phyloP scores from a whole-genome alignment of 495 filamentous ascomycete genomes.

The Penicillium dipodomyicola region DNA sequence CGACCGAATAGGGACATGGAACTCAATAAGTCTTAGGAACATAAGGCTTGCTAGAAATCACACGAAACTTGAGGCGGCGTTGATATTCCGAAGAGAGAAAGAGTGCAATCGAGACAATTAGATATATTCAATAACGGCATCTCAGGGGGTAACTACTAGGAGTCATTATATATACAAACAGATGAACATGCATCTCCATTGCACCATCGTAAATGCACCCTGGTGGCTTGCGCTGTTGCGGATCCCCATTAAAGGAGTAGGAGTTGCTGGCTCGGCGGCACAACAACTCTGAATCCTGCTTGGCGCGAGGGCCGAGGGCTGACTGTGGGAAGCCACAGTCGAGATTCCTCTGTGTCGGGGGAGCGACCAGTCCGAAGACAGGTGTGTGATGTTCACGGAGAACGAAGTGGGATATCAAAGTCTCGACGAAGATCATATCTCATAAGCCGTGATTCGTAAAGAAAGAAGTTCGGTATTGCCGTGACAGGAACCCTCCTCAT shows the following conservation, averaged over 20 bases:
- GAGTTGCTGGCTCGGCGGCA: background rate
- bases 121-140: background rate
- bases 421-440: conserved; percentile 16
- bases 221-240: background rate
- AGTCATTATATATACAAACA: conserved; percentile 6
- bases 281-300: background rate
- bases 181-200: background rate
- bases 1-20: background rate
- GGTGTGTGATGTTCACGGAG: conserved; percentile 1
- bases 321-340: background rate
- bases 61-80: background rate
- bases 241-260: background rate
- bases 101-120: background rate
- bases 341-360: background rate
- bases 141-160: background rate
- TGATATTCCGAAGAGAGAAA: background rate
- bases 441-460: conserved; percentile 28
- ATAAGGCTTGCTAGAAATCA: background rate
- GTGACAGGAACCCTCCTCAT: background rate
- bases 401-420: conserved; percentile 13
- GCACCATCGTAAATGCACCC: background rate
- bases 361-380: background rate
- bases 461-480: background rate
- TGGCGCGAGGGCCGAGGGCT: background rate
- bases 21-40: background rate